phyloP scores from a whole-genome alignment of 2,329 filamentous ascomycete genomes.

The Fusarium coicis region DNA sequence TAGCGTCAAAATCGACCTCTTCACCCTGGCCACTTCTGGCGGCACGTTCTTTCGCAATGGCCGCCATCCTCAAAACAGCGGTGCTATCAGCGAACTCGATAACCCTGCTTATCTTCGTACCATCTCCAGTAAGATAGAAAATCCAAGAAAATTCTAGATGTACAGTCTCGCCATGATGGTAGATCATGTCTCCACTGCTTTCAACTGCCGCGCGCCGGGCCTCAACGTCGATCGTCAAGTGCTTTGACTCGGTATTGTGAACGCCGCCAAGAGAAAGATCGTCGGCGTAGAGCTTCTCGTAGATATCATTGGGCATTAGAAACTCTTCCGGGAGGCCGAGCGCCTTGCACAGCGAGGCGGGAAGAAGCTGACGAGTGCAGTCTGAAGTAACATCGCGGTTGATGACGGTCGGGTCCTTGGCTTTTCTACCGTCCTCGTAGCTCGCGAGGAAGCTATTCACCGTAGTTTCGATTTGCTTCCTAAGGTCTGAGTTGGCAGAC shows the following conservation, averaged over 20 bases:
- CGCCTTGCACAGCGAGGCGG: slow-evolving; percentile 5
- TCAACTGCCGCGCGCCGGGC: slow-evolving; percentile 11
- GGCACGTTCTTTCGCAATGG: neutral
- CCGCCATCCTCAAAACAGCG: slow-evolving; percentile 1
- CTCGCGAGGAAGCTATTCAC: slow-evolving; percentile 8
- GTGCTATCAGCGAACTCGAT: slow-evolving; percentile 24
- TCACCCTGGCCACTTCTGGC: neutral
- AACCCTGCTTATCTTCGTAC: slow-evolving; percentile 20
- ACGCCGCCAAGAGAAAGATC: slow-evolving; percentile 21
- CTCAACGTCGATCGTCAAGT: slow-evolving; percentile 16
- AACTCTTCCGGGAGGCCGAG: slow-evolving; percentile 6
- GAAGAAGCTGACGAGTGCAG: slow-evolving; percentile 28
- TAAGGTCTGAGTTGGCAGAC: slow-evolving; percentile 1
- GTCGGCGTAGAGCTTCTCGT: slow-evolving; percentile 6
- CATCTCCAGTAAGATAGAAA: slow-evolving; percentile 17
- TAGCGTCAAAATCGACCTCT: neutral
- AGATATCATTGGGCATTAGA: slow-evolving; percentile 17
- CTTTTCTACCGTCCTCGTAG: slow-evolving; percentile 22
- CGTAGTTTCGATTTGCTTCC: slow-evolving; percentile 18
- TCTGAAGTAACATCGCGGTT: slow-evolving; percentile 21
- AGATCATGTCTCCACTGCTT: slow-evolving; percentile 17
- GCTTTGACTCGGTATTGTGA: neutral
- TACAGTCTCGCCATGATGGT: slow-evolving; percentile 5
- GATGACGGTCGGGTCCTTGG: slow-evolving; percentile 8
- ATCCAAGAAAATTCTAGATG: slow-evolving; percentile 14